Evolutionary conservation across 83 land plant species (phyloP).

Genomic region (Isoetes engelmannii): DNA sequence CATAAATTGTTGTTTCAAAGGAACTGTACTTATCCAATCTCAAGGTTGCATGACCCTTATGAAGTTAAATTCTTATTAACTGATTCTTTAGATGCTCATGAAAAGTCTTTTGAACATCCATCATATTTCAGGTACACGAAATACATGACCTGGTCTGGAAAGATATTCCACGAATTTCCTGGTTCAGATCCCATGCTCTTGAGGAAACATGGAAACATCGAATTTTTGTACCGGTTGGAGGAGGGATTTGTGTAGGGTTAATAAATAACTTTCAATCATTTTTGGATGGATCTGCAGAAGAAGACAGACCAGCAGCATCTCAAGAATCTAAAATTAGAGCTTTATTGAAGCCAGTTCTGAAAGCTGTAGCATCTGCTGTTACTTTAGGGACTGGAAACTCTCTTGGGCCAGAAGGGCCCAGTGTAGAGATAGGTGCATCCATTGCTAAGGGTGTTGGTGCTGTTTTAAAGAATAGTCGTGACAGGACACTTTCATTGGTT

Average conservation of each 20-base stretch:
- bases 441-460: constrained; percentile 68
- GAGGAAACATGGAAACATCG: constrained; percentile 49
- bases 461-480: constrained; percentile 42
- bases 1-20: neutral
- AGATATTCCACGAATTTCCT: constrained; percentile 74
- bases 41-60: neutral
- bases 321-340: constrained; percentile 22
- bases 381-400: constrained; percentile 98
- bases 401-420: constrained; percentile 96
- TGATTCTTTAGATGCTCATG: neutral
- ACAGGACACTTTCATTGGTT: constrained; percentile 54
- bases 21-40: neutral
- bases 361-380: constrained; percentile 76
- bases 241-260: constrained; percentile 67
- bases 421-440: constrained; percentile 93
- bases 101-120: neutral
- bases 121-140: constrained; percentile 59
- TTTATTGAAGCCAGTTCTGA: constrained; percentile 47
- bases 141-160: constrained; percentile 81
- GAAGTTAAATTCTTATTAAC: neutral
- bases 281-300: constrained; percentile 8
- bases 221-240: constrained; percentile 63
- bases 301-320: constrained; percentile 8
- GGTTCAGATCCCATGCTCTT: constrained; percentile 74
- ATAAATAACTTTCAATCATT: constrained; percentile 42